Evolutionary conservation across 2,329 filamentous ascomycete species (phyloP), one percentile per base, ranked within the genome.

Genomic region (Pseudogymnoascus sp.): DNA sequence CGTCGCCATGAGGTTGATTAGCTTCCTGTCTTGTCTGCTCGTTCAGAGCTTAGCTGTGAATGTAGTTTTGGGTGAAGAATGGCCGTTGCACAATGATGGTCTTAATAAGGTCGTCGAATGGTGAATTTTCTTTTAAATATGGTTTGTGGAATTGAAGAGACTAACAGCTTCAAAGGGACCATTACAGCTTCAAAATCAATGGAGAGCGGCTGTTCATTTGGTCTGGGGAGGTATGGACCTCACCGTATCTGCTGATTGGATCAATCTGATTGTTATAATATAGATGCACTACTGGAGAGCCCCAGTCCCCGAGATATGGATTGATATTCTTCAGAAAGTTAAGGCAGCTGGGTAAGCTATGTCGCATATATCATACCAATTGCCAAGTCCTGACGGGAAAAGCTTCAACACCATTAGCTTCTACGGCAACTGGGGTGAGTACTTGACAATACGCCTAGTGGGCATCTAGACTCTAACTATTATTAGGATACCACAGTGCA

Each of bases 101-200:
- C 67, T 80, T 60, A 82, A 76, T 64, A 68, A 76, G 4, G 73
- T 77, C 7, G 80, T 83, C 1, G 74, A 81, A 70, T 82, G 68
- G 68, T 67, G 62, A 61, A 63, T n/a, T 24, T 7, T 6, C 40
- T 24, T 11, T n/a, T 14, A n/a, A 21, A 19, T 14, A 19, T 56
- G 19, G 10, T 6, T 13, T 33, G 50, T 19, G 6, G 16, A 33
- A 56, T 8, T 14, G 24, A 33, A 33, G 16, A 4, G 29, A 6
- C 59, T 56, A 56, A 56, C 50, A n/a, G 10, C 19, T 33, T 21
- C 44, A 29, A 50, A 67, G 80, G 81, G 81, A 83, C 65, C 76
- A 80, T 63, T 81, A 81, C 70, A 82, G 80, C 69, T 79, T 82
- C 68, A 76, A 79, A 31, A 71, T 83, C 62, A 78, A 82, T 61